Conservation (phyloP, 2,329 filamentous ascomycete species). For the Plenodomus tracheiphilus region DNA sequence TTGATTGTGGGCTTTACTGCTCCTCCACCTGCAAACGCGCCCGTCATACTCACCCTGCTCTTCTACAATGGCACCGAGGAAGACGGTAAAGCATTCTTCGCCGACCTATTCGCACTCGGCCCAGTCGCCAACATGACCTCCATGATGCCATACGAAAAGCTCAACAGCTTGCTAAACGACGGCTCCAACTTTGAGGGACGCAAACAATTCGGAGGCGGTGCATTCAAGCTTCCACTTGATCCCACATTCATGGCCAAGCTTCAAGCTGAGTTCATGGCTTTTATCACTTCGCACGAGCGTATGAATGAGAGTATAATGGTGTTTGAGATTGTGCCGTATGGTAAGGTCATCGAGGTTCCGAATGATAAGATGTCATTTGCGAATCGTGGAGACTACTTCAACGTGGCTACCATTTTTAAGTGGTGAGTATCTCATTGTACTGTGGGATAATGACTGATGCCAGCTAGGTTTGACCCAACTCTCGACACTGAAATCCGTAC, state of each 20-base stretch:
- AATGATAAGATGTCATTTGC: slow-evolving; percentile 32
- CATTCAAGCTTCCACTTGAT: slow-evolving; percentile 40
- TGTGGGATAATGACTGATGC: not conserved
- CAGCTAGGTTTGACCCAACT: slow-evolving; percentile 26
- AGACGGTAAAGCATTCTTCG: slow-evolving; percentile 31
- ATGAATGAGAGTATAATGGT: slow-evolving; percentile 34
- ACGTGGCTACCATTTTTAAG: slow-evolving; percentile 37
- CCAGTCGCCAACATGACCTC: slow-evolving; percentile 28
- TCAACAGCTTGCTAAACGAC: slow-evolving; percentile 41
- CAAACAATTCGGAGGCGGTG: slow-evolving; percentile 43
- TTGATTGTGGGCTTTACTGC: slow-evolving; percentile 31
- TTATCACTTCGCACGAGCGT: slow-evolving; percentile 26
- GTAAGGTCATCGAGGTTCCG: slow-evolving; percentile 24
- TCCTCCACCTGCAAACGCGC: slow-evolving; percentile 33
- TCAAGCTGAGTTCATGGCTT: slow-evolving; percentile 29
- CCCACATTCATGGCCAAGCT: slow-evolving; percentile 25
- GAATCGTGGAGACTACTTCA: slow-evolving; percentile 40
- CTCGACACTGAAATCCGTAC: slow-evolving; percentile 30
- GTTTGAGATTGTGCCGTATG: slow-evolving; percentile 35
- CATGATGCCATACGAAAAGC: slow-evolving; percentile 36
- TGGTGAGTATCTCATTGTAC: slow-evolving; percentile 22
- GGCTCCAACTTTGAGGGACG: slow-evolving; percentile 39
- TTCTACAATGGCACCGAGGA: slow-evolving; percentile 44
- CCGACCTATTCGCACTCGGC: slow-evolving; percentile 29
- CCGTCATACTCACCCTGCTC: slow-evolving; percentile 31